Evolutionary conservation across 2,329 filamentous ascomycete genomes (phyloP), one percentile per base, ranked within the genome.

Genomic region (Rhexocercosporidium sp.): DNA sequence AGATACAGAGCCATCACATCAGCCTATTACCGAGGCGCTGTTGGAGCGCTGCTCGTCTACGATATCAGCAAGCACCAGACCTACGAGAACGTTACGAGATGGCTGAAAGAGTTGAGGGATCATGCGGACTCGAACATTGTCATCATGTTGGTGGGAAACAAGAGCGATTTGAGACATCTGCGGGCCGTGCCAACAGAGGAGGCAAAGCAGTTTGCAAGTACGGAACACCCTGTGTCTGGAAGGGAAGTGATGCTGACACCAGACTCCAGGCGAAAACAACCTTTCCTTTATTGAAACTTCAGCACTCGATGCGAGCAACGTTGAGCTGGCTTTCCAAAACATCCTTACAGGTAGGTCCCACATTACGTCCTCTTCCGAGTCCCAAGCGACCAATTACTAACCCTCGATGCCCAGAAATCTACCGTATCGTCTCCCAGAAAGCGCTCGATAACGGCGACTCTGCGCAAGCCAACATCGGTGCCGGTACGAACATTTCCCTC

Each of bases 51-150:
- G 69, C 92, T 99, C 72, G 96, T 99, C 78, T 99, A 99, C 85
- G 95, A 99, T 82, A 98, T 98, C 82, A 97, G 93, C 91, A 98
- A 98, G 88, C 94, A 97, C 82, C 94, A 97, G 84, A 98, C 96
- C 73, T 98, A 97, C 82, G 95, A 98, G 84, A 98, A 98, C 80
- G 96, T 99, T 77, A 97, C 94, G 74, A 89, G 96, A 83, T 99
- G 96, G 96, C 84, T 99, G 85, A 99, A 98, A 85, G 96, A 99
- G 86, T 87, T 99, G 78, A 90, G 96, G 77, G 96, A 97, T 79
- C 94, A 99, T 82, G 96, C 96, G 75, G 96, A 99, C 81, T 94
- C 94, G 77, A 98, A 98, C 84, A 97, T 98, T 77, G 94, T 99
- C 77, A 99, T 99, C 80, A 99, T 99, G 96, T 86, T 99, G 77